Conservation (phyloP, 495 filamentous ascomycete genomes). For the Staphylotrichum tortipilum region DNA sequence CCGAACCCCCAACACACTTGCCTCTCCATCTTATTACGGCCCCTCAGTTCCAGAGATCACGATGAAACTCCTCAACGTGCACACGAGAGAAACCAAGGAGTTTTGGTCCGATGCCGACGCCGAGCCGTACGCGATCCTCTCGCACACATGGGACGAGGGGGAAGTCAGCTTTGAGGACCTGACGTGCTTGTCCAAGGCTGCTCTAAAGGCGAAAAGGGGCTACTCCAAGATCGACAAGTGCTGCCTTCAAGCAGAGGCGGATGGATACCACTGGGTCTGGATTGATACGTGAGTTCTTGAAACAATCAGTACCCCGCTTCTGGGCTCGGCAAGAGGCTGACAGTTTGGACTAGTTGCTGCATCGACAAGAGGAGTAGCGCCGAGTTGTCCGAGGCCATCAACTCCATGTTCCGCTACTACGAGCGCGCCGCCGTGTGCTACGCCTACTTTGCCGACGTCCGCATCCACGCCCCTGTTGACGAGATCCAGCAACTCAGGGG, state of each 20-base stretch:
- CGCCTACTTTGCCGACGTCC: background rate
- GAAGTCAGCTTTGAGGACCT: constrained; percentile 12
- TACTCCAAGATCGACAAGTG: background rate
- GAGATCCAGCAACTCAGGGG: background rate
- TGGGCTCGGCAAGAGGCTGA: too few relatives aligned
- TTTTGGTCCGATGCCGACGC: background rate
- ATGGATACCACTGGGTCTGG: background rate
- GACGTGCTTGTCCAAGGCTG: background rate
- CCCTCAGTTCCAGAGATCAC: too few relatives aligned
- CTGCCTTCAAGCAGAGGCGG: background rate
- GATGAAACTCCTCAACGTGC: constrained; percentile 6
- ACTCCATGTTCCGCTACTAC: background rate
- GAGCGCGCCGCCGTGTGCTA: background rate
- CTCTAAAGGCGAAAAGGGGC: background rate
- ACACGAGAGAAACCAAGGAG: background rate
- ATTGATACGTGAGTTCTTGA: background rate
- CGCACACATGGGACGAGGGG: constrained; percentile 14
- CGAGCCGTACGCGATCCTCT: constrained; percentile 9
- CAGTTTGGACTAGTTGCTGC: too few relatives aligned
- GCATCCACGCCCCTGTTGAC: background rate
- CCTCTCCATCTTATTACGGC: too few relatives aligned
- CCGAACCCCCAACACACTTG: too few relatives aligned
- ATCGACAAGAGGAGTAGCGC: background rate
- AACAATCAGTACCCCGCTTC: too few relatives aligned
- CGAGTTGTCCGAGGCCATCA: background rate